Percentiles rank a stretch among this genome's conserved stretches.
Evolutionary conservation across 352 stramenopile species (phyloP).

Genomic region (Pythium volutum): DNA sequence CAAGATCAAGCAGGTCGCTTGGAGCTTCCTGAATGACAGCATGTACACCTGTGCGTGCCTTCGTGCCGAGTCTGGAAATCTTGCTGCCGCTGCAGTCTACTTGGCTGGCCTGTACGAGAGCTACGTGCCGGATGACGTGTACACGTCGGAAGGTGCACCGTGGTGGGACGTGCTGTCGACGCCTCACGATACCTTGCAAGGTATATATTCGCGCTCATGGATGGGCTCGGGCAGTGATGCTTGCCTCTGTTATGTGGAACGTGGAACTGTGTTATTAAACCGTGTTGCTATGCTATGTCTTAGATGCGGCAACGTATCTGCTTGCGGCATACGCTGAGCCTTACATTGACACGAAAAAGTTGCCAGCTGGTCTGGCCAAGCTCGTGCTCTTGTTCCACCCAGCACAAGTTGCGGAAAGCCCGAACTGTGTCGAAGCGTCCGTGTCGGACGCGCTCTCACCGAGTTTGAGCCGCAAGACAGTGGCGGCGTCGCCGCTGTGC

Average conservation of each 20-base stretch:
- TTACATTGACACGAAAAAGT: conserved; percentile 77
- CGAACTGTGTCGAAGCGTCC: conserved; percentile 26
- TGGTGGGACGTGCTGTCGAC: conserved; percentile 75
- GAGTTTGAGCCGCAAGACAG: conserved; percentile 8
- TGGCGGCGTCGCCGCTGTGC: conserved; percentile 43
- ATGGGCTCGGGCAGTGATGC: conserved; percentile 24
- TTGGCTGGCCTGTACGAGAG: conserved; percentile 82
- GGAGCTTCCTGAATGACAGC: conserved; percentile 89
- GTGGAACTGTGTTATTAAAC: conserved; percentile 65
- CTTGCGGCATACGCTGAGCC: conserved; percentile 73
- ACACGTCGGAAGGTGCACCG: conserved; percentile 46
- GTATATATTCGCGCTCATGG: conserved; percentile 54
- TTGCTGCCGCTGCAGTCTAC: conserved; percentile 81
- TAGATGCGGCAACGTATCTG: conserved; percentile 79
- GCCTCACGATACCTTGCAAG: conserved; percentile 74
- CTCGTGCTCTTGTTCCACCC: conserved; percentile 75
- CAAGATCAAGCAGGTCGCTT: conserved; percentile 85
- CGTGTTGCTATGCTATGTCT: conserved; percentile 48
- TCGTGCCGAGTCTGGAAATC: conserved; percentile 56
- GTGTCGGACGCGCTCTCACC: conserved; percentile 11
- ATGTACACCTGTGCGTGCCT: conserved; percentile 84
- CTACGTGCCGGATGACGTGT: conserved; percentile 62
- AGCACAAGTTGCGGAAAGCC: conserved; percentile 51
- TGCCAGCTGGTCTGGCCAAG: conserved; percentile 65
- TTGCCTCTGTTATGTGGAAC: conserved; percentile 9